phyloP scores from a whole-genome alignment of 768 basidiomycete species.

The Tricholoma matsutake region DNA sequence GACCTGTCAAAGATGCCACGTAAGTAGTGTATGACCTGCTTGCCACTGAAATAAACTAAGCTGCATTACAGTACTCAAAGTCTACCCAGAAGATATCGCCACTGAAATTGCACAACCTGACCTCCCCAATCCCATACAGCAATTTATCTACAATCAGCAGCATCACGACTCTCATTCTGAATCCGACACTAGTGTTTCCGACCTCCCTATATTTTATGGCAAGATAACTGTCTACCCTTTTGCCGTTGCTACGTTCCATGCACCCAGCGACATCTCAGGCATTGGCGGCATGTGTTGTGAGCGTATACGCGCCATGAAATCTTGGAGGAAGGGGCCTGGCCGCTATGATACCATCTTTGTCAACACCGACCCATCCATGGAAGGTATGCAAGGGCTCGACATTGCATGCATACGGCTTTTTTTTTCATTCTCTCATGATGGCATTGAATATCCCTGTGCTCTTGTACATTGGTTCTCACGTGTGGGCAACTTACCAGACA shows the following conservation, averaged over 20 bases:
- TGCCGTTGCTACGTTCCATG: not conserved
- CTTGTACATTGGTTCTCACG: not conserved
- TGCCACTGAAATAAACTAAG: not conserved
- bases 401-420: not conserved
- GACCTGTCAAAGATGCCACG: not conserved
- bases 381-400: too few relatives aligned
- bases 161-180: not conserved
- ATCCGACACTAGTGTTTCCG: not conserved
- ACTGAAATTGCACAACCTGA: not conserved
- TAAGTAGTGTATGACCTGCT: not conserved
- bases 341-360: too few relatives aligned
- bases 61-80: not conserved
- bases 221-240: not conserved
- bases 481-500: not conserved
- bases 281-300: not conserved
- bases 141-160: not conserved
- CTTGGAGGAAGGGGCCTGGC: too few relatives aligned
- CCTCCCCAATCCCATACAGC: not conserved
- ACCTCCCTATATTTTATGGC: not conserved
- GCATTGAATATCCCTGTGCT: not conserved
- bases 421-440: not conserved
- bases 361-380: too few relatives aligned
- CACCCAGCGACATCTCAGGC: not conserved
- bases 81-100: not conserved
- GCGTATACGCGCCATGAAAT: not conserved